Evolutionary conservation across 768 basidiomycete genomes (phyloP), one percentile per base, ranked within the genome.

Genomic region (Sutorius australiensis): DNA sequence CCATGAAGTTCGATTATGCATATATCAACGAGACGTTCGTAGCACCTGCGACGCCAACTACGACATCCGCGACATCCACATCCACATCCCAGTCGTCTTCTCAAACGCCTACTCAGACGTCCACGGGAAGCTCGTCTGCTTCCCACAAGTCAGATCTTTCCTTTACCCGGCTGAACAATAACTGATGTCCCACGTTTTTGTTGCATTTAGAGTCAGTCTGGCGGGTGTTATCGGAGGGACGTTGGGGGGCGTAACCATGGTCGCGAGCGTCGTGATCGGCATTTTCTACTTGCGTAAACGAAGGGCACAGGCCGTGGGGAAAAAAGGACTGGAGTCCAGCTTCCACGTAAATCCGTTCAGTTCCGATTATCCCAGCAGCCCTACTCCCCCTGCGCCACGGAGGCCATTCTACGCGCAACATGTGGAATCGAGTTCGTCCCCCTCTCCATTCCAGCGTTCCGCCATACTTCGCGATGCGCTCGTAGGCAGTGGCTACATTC

Each of bases 1-100:
- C 55, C 16, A 62, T 66, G 65, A 60, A 65, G 28, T 67, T 67
- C 13, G 64, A 66, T 33, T 65, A 67, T 40, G 66, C 64, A 43
- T 34, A 48, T 14, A 30, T 66, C 21, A 66, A 66, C 13, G 60
- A 66, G 49, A 50, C 66, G 27, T 48, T 62, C 3, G 56, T 63
- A 30, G 53, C 48, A 30, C 6, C 44, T 16, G 47, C 53, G 5
- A 8, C 24, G 9, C 50, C 51, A 5, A 55, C 58, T 2, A 33
- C 59, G 14, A 19, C 46, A 2, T 24, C 27, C 6, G 27, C n/a
- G 41, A 32, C 44, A 2, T 42, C 54, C 13, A 45, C 50, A 3
- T 54, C 52, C 5, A 7, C 44, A 6, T 38, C 53, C 16, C 55
- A 33, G 27, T 4, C 31, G 19, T 13, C 39, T 12, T 21, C 45